phyloP scores from a whole-genome alignment of 1,284 basidiomycete species.

The Ganoderma meredithae region DNA sequence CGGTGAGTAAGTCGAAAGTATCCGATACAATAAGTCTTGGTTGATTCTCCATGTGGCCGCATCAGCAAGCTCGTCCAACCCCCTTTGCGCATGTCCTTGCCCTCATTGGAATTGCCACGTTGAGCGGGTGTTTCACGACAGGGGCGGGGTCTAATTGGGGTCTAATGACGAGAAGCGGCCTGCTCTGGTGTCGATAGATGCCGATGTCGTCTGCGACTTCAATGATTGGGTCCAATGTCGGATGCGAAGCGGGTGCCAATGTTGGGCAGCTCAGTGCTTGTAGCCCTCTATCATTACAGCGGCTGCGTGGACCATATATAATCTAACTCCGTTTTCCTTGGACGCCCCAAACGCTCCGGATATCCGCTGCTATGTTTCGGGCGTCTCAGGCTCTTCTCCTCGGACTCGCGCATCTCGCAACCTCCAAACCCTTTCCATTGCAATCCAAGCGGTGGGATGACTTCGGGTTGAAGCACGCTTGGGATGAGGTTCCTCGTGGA shows the following conservation, averaged over 20 bases:
- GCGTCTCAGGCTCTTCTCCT: constrained; percentile 32
- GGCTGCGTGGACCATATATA: background rate
- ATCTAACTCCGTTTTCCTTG: background rate
- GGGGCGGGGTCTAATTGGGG: background rate
- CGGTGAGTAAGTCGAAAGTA: too few species aligned
- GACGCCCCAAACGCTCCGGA: constrained; percentile 16
- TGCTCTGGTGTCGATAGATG: background rate
- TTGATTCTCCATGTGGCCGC: background rate
- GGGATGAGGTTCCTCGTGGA: constrained; percentile 58
- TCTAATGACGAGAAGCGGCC: background rate
- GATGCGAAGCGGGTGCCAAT: background rate
- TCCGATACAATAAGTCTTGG: background rate
- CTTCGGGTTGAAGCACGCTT: constrained; percentile 61
- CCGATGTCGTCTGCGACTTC: background rate
- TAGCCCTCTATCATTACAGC: background rate
- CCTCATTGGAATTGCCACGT: background rate
- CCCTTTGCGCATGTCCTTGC: background rate
- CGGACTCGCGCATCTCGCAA: constrained; percentile 32
- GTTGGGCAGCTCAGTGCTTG: background rate
- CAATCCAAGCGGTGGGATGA: constrained; percentile 56
- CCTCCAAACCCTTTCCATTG: constrained; percentile 36
- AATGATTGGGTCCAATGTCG: background rate
- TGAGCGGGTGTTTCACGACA: background rate
- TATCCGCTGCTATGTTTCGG: constrained; percentile 35
- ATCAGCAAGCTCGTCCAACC: background rate